A percentile compares a stretch with the other conserved stretches of the same genome.
phyloP scores from a whole-genome alignment of 345 rosid genomes.

The Eutrema japonicum region DNA sequence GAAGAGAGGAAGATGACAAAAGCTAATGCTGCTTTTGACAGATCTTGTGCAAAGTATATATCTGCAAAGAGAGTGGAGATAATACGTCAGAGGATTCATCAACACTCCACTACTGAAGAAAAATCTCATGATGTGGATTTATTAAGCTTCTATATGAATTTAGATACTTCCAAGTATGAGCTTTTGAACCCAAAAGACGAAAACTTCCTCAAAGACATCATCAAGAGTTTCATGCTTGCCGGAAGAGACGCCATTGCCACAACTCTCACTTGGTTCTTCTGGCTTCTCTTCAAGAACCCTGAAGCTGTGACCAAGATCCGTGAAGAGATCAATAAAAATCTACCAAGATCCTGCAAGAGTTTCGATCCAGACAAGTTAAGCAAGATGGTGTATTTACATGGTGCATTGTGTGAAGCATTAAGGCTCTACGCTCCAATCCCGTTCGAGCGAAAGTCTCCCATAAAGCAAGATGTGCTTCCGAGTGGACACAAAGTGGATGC shows the following conservation, averaged over 20 bases:
- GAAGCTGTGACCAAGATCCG: slow-evolving; percentile 45
- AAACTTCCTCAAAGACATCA: slow-evolving; percentile 54
- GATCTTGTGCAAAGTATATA: slow-evolving; percentile 36
- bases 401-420: slow-evolving; percentile 49
- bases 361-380: slow-evolving; percentile 32
- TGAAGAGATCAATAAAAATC: slow-evolving; percentile 23
- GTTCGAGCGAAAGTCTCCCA: slow-evolving; percentile 31
- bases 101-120: slow-evolving; percentile 5
- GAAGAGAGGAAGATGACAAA: slow-evolving; percentile 48
- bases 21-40: slow-evolving; percentile 34
- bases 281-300: slow-evolving; percentile 52
- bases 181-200: slow-evolving; percentile 38
- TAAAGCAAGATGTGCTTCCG: slow-evolving; percentile 45
- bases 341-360: slow-evolving; percentile 19
- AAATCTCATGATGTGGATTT: slow-evolving; percentile 26
- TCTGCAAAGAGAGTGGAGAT: slow-evolving; percentile 37
- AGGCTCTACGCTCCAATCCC: slow-evolving; percentile 49
- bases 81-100: slow-evolving; percentile 1
- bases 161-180: slow-evolving; percentile 28
- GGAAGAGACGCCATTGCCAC: slow-evolving; percentile 52
- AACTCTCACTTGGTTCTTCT: slow-evolving; percentile 58
- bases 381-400: slow-evolving; percentile 48
- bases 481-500: slow-evolving; percentile 45
- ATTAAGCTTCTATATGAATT: slow-evolving; percentile 37
- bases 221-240: slow-evolving; percentile 53